A percentile compares a stretch with the other conserved stretches of the same genome.
phyloP scores from a whole-genome alignment of 208 protist species.

The Acanthamoeba rhysodes region DNA sequence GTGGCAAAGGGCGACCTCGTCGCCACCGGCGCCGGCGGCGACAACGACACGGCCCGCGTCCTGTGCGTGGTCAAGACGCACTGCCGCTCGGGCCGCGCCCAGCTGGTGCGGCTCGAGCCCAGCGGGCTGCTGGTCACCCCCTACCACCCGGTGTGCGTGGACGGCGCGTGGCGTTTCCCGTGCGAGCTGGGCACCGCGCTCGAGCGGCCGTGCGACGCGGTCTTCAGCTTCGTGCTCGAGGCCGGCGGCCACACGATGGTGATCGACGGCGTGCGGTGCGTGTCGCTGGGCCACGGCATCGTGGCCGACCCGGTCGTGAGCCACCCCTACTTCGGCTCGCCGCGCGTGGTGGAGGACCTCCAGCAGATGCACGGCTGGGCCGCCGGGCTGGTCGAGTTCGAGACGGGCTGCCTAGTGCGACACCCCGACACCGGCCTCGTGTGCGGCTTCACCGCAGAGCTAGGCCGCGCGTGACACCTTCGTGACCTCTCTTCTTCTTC shows the following conservation, averaged over 20 bases:
- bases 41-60: neutral
- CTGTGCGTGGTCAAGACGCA: conserved; percentile 84
- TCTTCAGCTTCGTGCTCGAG: conserved; percentile 84
- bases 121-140: conserved; percentile 85
- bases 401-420: neutral
- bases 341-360: conserved; percentile 76
- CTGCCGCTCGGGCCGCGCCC: neutral
- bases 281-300: conserved; percentile 78
- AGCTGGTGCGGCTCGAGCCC: conserved; percentile 72
- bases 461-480: neutral
- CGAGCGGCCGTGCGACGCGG: conserved; percentile 63
- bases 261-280: conserved; percentile 75
- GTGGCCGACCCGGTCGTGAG: neutral
- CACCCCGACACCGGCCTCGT: conserved; percentile 27
- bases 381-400: conserved; percentile 50
- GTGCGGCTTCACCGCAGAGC: conserved; percentile 16
- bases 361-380: conserved; percentile 40
- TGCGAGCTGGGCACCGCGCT: conserved; percentile 1
- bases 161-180: conserved; percentile 81
- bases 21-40: neutral
- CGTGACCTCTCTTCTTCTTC: no score
- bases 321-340: conserved; percentile 78
- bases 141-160: conserved; percentile 83
- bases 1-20: conserved; percentile 80
- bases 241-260: conserved; percentile 48